Percentiles rank a stretch among this genome's conserved stretches.
Evolutionary conservation across 192 early-diverging fungal genomes (phyloP).

Genomic region (Coemansia sp.): DNA sequence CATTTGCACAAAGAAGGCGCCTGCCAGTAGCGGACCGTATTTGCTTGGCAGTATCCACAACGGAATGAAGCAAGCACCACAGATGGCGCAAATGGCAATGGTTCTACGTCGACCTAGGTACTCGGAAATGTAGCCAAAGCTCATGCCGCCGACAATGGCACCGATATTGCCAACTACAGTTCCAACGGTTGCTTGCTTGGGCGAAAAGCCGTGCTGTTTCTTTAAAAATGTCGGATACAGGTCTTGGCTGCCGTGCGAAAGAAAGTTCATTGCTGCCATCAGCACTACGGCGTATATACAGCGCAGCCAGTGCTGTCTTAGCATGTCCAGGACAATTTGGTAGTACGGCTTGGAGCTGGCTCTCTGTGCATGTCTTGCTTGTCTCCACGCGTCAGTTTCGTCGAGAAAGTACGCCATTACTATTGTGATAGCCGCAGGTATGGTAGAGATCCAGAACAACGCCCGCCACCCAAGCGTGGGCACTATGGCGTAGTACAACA

Average conservation of each 20-base stretch:
- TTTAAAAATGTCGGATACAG: slow-evolving; percentile 69
- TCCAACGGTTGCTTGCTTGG: slow-evolving; percentile 56
- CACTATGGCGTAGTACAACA: slow-evolving; percentile 59
- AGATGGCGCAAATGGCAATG: slow-evolving; percentile 53
- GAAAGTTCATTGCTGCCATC: slow-evolving; percentile 69
- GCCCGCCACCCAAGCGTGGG: slow-evolving; percentile 63
- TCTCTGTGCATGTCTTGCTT: slow-evolving; percentile 27
- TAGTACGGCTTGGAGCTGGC: slow-evolving; percentile 31
- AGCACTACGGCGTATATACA: slow-evolving; percentile 55
- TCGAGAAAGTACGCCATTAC: slow-evolving; percentile 62
- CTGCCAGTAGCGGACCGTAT: slow-evolving; percentile 33
- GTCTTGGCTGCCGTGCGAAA: slow-evolving; percentile 69
- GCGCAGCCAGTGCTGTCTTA: slow-evolving; percentile 57
- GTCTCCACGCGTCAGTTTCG: slow-evolving; percentile 58
- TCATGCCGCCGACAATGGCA: slow-evolving; percentile 65
- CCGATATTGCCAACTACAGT: slow-evolving; percentile 62
- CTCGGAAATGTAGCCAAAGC: slow-evolving; percentile 68
- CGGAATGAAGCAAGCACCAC: slow-evolving; percentile 63
- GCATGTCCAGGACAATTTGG: slow-evolving; percentile 36
- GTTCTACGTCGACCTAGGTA: slow-evolving; percentile 62
- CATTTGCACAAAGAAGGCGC: slow-evolving; percentile 51
- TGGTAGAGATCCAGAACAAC: slow-evolving; percentile 65
- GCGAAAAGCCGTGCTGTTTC: slow-evolving; percentile 56
- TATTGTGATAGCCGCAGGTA: slow-evolving; percentile 58
- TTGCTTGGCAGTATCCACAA: slow-evolving; percentile 58